Base-by-base conservation (phyloP, 805 yeast genomes). In the Candida parachauliodes region DNA sequence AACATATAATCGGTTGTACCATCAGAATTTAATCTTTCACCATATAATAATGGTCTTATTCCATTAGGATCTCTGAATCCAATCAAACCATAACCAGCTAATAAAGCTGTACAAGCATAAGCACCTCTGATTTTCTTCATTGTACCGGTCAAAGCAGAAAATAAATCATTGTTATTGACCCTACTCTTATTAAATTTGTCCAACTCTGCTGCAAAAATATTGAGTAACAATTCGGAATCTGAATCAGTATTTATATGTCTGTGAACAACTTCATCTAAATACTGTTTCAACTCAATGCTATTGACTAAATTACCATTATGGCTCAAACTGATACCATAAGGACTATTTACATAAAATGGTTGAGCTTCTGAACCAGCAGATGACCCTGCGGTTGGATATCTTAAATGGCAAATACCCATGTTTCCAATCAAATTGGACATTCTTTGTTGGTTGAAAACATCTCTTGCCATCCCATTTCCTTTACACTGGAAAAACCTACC, bases 11-110 rank as follows among this genome's bases (percentile, higher is more conserved):
- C 98, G 37, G 68, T 71, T 5, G 32, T 25, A 2, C 12, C 20
- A 19, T 36, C 34, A 10, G 77, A 46, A 48, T 79, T 78, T 29
- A 60, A 52, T 52, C 98, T 78, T 64, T 85, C 91, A 41, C 98
- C 98, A 48, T 77, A 76, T 24, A 88, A 70, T 39, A 91, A 68
- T 2, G 98, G 98, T 57, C 98, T 79, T 50, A 93, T 87, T 45
- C 98, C 98, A 56, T 91, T 82, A 23, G 98, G 96, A 64, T 93
- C 98, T 62, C 98, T 78, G 71, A 93, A 93, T 0, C 97, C 98
- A 54, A 93, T 79, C 44, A 93, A 56, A 32, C 96, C 98, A 63
- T 83, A 93, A 32, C 98, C 98, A 2, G 98, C 98, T 42, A 93
- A 71, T 84, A 93, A 79, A 38, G 94, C 94, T 34, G 83, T 79